phyloP scores from a whole-genome alignment of 805 yeast species.

The Myxozyma vanderwaltii region DNA sequence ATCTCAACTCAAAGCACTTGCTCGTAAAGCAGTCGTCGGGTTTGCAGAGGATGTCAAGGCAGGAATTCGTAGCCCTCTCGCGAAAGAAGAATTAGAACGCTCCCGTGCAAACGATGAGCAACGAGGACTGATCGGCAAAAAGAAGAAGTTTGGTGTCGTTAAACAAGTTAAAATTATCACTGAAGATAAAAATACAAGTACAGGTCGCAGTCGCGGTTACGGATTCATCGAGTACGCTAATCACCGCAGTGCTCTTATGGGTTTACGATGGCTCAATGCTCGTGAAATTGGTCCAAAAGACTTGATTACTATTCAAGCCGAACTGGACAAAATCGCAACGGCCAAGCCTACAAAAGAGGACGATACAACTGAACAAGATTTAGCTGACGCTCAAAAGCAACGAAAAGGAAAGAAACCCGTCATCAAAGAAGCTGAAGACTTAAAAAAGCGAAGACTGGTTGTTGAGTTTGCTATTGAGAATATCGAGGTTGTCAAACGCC shows the following conservation, averaged over 20 bases:
- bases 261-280: slow-evolving; percentile 94
- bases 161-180: slow-evolving; percentile 89
- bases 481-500: slow-evolving; percentile 88
- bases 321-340: slow-evolving; percentile 47
- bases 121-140: slow-evolving; percentile 57
- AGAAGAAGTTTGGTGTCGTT: slow-evolving; percentile 86
- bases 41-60: slow-evolving; percentile 88
- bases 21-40: slow-evolving; percentile 90
- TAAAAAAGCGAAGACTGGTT: slow-evolving; percentile 71
- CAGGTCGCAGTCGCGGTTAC: slow-evolving; percentile 94
- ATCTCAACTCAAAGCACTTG: slow-evolving; percentile 85
- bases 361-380: slow-evolving; percentile 36
- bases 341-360: slow-evolving; percentile 37
- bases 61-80: slow-evolving; percentile 74
- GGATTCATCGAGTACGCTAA: slow-evolving; percentile 93
- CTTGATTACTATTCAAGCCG: slow-evolving; percentile 41
- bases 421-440: slow-evolving; percentile 36
- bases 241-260: slow-evolving; percentile 92
- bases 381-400: slow-evolving; percentile 21
- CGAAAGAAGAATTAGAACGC: slow-evolving; percentile 83
- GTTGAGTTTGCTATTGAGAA: slow-evolving; percentile 96
- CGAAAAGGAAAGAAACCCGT: background rate
- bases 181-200: slow-evolving; percentile 89
- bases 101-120: slow-evolving; percentile 69
- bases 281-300: slow-evolving; percentile 61